Evolutionary conservation across 805 yeast genomes (phyloP), one percentile per base, ranked within the genome.

Genomic region (Wickerhamomyces silvicola): DNA sequence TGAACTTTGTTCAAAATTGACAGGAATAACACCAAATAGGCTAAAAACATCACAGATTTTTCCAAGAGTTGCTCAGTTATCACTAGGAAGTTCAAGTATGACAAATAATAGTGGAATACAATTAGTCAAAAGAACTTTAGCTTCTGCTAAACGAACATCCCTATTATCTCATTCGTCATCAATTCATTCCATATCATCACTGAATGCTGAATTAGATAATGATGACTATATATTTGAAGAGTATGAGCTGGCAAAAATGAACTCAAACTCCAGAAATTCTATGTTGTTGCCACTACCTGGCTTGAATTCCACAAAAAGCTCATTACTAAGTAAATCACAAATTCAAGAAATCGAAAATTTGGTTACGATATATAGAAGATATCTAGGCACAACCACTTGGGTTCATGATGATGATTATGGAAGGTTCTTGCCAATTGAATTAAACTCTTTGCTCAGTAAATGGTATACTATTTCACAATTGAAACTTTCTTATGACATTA

Each of bases 1-100:
- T 19, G 85, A 77, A 36, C 56, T 73, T 2, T 78, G 82, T 2
- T 75, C 88, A 0, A 71, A 59, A 44, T 56, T 83, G 28, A 68
- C 79, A 18, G 68, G 74, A 3, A 62, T 59, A 24, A 78, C 80
- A 4, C 70, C 77, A 22, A 60, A 64, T 19, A 76, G 66, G 46
- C 54, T 62, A 17, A 50, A 54, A 36, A 28, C 7, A 23, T 18
- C 13, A 19, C n/a, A 6, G n/a, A 19, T 15, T 14, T 21, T 8
- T 17, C 25, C 16, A 19, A 27, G 7, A 10, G 22, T 10, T 14
- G 22, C 15, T 20, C n/a, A 4, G 25, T 21, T 16, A n/a, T 22
- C 3, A 28, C 18, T 6, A 8, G 14, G 8, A 21, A 28, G 15
- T 11, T 15, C 18, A 21, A 28, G n/a, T n/a, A n/a, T n/a, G n/a